Percentiles rank a stretch among this genome's conserved stretches.
Evolutionary conservation across 1,284 basidiomycete genomes (phyloP).

Genomic region (Ganoderma sp.): DNA sequence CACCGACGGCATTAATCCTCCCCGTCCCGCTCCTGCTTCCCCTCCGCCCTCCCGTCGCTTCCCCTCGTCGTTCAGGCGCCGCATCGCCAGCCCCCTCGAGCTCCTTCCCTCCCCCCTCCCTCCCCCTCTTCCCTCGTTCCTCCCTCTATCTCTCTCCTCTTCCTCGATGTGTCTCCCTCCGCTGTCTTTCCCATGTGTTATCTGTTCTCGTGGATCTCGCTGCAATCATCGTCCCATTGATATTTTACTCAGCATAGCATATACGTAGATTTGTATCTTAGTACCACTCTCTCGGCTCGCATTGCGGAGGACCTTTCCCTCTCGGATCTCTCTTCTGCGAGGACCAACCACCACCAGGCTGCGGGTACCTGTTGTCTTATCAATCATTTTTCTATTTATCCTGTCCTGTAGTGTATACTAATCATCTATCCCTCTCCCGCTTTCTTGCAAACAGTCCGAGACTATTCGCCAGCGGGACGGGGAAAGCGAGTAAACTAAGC

Average conservation of each 20-base stretch:
- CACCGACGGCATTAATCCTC: constrained; percentile 41
- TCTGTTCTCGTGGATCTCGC: constrained; percentile 34
- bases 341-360: constrained; percentile 34
- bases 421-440: constrained; percentile 29
- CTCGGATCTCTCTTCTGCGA: constrained; percentile 21
- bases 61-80: constrained; percentile 2
- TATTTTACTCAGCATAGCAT: constrained; percentile 48
- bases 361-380: constrained; percentile 38
- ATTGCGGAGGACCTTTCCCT: constrained; percentile 10
- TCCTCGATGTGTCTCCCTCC: not conserved
- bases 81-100: not conserved
- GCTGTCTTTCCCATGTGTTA: constrained; percentile 26
- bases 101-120: not conserved
- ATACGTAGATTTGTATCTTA: constrained; percentile 53
- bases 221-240: constrained; percentile 38
- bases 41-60: not conserved
- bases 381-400: constrained; percentile 42
- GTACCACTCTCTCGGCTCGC: constrained; percentile 27
- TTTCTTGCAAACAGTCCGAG: constrained; percentile 1
- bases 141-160: not conserved
- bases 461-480: not conserved
- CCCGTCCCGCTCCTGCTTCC: constrained; percentile 40
- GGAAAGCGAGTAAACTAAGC: not conserved
- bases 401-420: constrained; percentile 45
- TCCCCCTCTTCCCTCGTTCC: not conserved